Base-by-base conservation (phyloP, 768 basidiomycete genomes). In the Mycena rosella region DNA sequence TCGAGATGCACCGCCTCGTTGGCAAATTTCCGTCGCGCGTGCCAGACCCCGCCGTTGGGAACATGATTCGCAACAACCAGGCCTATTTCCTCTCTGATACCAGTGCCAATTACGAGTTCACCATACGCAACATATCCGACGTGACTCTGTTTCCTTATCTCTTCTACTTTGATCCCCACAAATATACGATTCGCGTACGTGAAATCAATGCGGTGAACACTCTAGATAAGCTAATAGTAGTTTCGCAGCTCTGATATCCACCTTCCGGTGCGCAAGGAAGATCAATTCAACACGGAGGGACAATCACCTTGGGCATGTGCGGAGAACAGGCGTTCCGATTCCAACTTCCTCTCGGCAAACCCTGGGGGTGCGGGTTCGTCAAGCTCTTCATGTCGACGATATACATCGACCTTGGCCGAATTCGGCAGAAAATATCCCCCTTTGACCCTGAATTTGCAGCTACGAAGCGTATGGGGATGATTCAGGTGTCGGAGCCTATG, bases 371-470 rank as follows among this genome's bases (percentile, higher is more conserved):
- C 0, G 81, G 82, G 18, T 85, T 85, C 74, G 67, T 86, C 59
- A 85, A 85, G 61, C 67, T 85, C 17, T 85, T 86, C 67, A 78
- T 85, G 9, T 85, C 83, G 20, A 84, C 83, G 5, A 73, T 73
- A 9, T 83, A 80, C 63, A 79, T 81, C 4, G 81, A 82, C 5
- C 76, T 85, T 71, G 76, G 74, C 26, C 74, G 80, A 32, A 75
- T 85, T 63, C 84, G 84, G 69, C 42, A 48, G 24, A n/a, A 24
- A 36, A 48, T 27, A 1, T 61, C 60, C 3, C 60, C 60, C 4
- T 38, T 61, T 13, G 60, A 61, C 24, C 60, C 47, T 7, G 20
- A 5, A 6, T 61, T 48, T 29, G n/a, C n/a, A n/a, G n/a, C n/a
- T n/a, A n/a, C n/a, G n/a, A n/a, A n/a, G n/a, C n/a, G n/a, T n/a